These are phyloP conservation scores for Heracleum sosnowskyi DNA, from an alignment of 129 eudicot genomes.

Conservation along the genomic window DNA sequence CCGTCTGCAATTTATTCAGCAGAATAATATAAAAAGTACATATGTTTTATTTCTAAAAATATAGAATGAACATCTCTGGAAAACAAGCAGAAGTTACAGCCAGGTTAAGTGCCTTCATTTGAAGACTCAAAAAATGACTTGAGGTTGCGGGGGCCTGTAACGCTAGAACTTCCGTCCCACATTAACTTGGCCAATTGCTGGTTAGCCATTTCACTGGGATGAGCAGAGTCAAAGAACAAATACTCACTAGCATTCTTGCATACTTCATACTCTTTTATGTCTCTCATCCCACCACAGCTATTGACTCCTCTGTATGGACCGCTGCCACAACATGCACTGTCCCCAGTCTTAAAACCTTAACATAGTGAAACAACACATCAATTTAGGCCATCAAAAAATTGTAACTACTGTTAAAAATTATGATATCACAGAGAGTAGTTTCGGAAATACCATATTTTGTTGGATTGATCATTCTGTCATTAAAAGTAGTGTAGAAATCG, in stretches of 20 bases:
- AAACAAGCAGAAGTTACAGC: background rate
- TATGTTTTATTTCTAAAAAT: too few species aligned
- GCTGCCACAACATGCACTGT: conserved; percentile 37
- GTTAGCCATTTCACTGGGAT: conserved; percentile 31
- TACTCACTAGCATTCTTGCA: conserved; percentile 26
- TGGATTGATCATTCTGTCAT: conserved; percentile 21
- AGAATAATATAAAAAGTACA: too few species aligned
- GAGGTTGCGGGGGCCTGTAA: conserved; percentile 28
- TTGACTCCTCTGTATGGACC: conserved; percentile 28
- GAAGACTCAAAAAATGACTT: conserved; percentile 25
- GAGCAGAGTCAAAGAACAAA: conserved; percentile 49
- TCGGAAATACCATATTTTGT: conserved; percentile 28
- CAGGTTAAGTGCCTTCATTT: background rate
- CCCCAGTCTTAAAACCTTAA: conserved; percentile 39
- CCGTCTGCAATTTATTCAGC: too few species aligned
- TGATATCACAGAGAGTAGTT: conserved; percentile 13
- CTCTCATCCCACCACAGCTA: conserved; percentile 47
- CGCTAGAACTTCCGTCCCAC: conserved; percentile 31
- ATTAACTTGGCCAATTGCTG: conserved; percentile 41
- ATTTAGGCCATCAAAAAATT: background rate
- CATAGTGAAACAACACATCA: background rate
- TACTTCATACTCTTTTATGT: conserved; percentile 15
- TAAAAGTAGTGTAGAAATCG: conserved; percentile 17
- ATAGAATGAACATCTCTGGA: too few species aligned
- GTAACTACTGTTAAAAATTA: background rate